These are phyloP conservation scores for Oenanthe sinensis DNA, from an alignment of 129 eudicot species.

Conservation along the genomic window DNA sequence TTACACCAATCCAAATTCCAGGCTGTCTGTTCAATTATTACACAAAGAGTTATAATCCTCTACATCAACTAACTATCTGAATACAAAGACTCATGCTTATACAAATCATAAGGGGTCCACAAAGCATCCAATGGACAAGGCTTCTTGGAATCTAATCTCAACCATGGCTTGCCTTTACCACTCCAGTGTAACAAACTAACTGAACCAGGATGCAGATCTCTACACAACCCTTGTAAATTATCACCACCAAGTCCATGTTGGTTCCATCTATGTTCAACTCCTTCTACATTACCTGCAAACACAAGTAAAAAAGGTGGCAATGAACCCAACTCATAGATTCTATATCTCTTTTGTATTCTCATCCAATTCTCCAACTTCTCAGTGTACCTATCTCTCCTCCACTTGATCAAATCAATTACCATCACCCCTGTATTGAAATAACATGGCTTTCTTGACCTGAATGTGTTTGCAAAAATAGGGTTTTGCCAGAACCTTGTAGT, in stretches of 20 bases:
- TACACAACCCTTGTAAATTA: conserved; percentile 54
- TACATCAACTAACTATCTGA: conserved; percentile 45
- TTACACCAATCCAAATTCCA: neutral
- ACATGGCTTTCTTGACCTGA: conserved; percentile 38
- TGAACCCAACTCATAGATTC: conserved; percentile 70
- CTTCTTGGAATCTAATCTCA: conserved; percentile 61
- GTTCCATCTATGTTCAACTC: conserved; percentile 85
- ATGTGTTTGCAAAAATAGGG: conserved; percentile 27
- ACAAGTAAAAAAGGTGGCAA: conserved; percentile 72
- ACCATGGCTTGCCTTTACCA: conserved; percentile 95
- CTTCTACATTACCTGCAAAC: conserved; percentile 64
- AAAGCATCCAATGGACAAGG: conserved; percentile 80
- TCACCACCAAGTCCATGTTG: conserved; percentile 83
- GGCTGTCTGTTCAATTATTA: conserved; percentile 19
- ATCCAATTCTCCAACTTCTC: conserved; percentile 68
- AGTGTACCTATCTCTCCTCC: conserved; percentile 47
- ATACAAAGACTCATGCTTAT: conserved; percentile 33
- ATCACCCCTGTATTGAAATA: conserved; percentile 91
- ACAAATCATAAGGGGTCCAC: conserved; percentile 85
- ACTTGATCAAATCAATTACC: conserved; percentile 62
- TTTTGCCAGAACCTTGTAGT: conserved; percentile 59
- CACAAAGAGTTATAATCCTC: conserved; percentile 10
- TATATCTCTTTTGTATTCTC: conserved; percentile 56
- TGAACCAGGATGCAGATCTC: conserved; percentile 82
- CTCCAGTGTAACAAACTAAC: conserved; percentile 93